Evolutionary conservation across 1,284 basidiomycete genomes (phyloP).

Genomic region (Leccinum angustisporum): DNA sequence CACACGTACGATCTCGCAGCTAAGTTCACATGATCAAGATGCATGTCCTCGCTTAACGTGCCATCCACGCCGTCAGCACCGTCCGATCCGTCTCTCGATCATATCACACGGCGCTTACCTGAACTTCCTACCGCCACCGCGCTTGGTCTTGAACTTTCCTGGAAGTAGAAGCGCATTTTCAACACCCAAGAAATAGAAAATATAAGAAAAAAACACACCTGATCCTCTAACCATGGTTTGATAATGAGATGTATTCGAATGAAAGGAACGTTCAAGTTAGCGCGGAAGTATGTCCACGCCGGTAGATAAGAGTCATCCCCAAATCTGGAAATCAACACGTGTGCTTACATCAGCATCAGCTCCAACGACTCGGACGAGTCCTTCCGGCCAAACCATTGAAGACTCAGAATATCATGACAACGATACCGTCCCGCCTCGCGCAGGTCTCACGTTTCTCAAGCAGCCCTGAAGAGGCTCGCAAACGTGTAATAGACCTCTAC

Average conservation of each 20-base stretch:
- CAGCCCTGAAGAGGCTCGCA: constrained; percentile 67
- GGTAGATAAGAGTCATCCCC: constrained; percentile 20
- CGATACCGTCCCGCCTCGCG: constrained; percentile 90
- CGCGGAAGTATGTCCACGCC: neutral
- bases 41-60: constrained; percentile 53
- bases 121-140: constrained; percentile 83
- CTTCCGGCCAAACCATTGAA: constrained; percentile 4
- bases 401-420: constrained; percentile 55
- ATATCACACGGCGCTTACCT: constrained; percentile 44
- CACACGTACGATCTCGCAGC: constrained; percentile 50
- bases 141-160: constrained; percentile 84
- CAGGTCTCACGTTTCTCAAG: constrained; percentile 61
- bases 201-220: constrained; percentile 36
- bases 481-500: constrained; percentile 79
- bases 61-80: constrained; percentile 5
- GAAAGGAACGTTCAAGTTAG: neutral
- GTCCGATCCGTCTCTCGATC: constrained; percentile 3
- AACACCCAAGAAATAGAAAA: neutral
- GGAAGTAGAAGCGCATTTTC: neutral
- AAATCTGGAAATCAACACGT: constrained; percentile 7
- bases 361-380: constrained; percentile 12
- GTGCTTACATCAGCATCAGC: constrained; percentile 19
- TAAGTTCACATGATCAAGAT: constrained; percentile 59
- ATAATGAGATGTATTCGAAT: neutral
- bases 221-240: constrained; percentile 56